Conservation (phyloP, 2,329 filamentous ascomycete genomes). For the Talaromyces sp. region DNA sequence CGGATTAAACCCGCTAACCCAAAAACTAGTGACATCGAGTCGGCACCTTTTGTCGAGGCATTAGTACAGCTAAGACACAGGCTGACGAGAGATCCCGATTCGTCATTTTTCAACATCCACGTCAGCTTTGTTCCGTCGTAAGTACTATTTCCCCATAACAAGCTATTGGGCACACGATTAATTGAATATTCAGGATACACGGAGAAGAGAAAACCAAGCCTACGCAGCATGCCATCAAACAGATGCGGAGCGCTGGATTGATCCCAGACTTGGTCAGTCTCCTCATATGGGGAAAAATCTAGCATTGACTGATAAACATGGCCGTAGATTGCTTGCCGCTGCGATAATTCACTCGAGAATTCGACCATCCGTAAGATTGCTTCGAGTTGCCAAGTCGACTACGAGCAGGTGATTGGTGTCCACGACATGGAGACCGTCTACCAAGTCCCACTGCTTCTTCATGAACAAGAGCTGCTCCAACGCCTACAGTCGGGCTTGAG, state of each 20-base stretch:
- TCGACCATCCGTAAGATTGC: slow-evolving; percentile 82
- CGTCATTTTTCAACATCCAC: slow-evolving; percentile 51
- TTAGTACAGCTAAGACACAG: slow-evolving; percentile 75
- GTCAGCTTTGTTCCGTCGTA: slow-evolving; percentile 79
- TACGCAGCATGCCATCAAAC: slow-evolving; percentile 83
- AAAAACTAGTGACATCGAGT: slow-evolving; percentile 67
- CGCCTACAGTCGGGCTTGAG: slow-evolving; percentile 62
- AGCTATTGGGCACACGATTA: not conserved
- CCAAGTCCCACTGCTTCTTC: slow-evolving; percentile 87
- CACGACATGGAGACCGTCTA: slow-evolving; percentile 87
- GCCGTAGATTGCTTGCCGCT: slow-evolving; percentile 89
- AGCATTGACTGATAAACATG: not conserved
- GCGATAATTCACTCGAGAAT: slow-evolving; percentile 68
- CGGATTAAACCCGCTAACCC: not conserved
- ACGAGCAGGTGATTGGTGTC: slow-evolving; percentile 79
- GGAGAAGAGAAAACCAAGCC: slow-evolving; percentile 95
- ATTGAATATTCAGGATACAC: slow-evolving; percentile 3
- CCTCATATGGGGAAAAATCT: not conserved
- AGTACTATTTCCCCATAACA: not conserved
- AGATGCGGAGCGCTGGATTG: slow-evolving; percentile 52
- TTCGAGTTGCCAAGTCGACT: slow-evolving; percentile 79
- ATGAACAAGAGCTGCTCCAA: slow-evolving; percentile 69
- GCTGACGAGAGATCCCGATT: slow-evolving; percentile 23
- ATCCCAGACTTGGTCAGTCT: slow-evolving; percentile 10
- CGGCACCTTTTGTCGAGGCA: slow-evolving; percentile 79